phyloP scores from a whole-genome alignment of 2,329 filamentous ascomycete species.

The Exserohilum turcica region DNA sequence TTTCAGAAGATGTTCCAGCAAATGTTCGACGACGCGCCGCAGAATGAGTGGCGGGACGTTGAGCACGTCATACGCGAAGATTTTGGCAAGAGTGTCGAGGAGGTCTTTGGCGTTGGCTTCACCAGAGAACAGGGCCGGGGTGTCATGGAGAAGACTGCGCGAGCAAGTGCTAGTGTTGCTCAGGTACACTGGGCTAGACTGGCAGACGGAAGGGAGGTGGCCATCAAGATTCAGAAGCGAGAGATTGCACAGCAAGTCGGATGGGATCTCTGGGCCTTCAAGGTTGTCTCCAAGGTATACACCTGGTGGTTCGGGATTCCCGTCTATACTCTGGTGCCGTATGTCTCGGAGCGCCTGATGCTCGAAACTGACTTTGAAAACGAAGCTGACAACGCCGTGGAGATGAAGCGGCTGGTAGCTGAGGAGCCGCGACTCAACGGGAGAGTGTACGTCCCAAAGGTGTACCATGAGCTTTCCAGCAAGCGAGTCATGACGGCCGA shows the following conservation, averaged over 20 bases:
- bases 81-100: constrained; percentile 81
- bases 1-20: constrained; percentile 94
- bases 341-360: constrained; percentile 87
- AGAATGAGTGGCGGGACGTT: constrained; percentile 85
- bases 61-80: constrained; percentile 85
- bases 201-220: constrained; percentile 85
- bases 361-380: constrained; percentile 94
- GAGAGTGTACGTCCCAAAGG: constrained; percentile 84
- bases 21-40: constrained; percentile 98
- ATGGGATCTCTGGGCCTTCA: constrained; percentile 96
- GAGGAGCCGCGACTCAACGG: constrained; percentile 75
- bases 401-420: constrained; percentile 78
- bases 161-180: constrained; percentile 87
- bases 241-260: constrained; percentile 90
- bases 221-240: constrained; percentile 94
- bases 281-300: constrained; percentile 82
- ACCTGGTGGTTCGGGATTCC: constrained; percentile 92
- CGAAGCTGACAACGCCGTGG: constrained; percentile 85
- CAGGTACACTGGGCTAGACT: constrained; percentile 95
- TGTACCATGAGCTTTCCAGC: constrained; percentile 82
- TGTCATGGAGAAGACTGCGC: constrained; percentile 72
- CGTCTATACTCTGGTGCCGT: constrained; percentile 86
- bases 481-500: constrained; percentile 89
- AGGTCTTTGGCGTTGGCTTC: constrained; percentile 91
- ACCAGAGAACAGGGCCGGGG: constrained; percentile 66